Percentiles rank a stretch among this genome's conserved stretches.
phyloP scores from a whole-genome alignment of 2,329 filamentous ascomycete species.

The Colletotrichum caudatum region DNA sequence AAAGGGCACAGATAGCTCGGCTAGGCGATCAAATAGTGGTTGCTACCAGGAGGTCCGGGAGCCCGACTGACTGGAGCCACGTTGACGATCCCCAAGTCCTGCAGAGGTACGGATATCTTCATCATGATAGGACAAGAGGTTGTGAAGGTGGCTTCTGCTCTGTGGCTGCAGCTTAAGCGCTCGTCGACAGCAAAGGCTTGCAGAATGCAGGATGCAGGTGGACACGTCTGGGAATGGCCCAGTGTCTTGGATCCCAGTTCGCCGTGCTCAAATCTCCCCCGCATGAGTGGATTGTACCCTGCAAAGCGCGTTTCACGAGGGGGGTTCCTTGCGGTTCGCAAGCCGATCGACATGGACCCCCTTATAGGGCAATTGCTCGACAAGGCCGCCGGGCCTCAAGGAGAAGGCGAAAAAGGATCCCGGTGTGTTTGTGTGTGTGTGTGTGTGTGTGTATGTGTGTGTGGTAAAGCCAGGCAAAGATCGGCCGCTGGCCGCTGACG shows the following conservation, averaged over 20 bases:
- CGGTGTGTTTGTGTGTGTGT: background rate
- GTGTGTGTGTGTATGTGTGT: background rate
- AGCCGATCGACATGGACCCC: conserved; percentile 25
- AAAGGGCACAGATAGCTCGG: conserved; percentile 17
- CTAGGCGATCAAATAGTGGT: conserved; percentile 21
- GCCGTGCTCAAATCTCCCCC: conserved; percentile 18
- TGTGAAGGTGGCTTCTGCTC: conserved; percentile 3
- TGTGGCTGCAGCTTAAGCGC: conserved; percentile 36
- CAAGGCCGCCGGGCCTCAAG: background rate
- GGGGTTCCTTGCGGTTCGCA: conserved; percentile 18
- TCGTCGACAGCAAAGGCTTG: conserved; percentile 9
- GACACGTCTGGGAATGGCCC: background rate
- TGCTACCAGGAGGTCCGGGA: conserved; percentile 18
- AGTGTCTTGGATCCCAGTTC: conserved; percentile 13
- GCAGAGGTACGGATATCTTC: background rate
- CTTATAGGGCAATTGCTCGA: background rate
- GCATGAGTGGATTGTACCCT: conserved; percentile 21
- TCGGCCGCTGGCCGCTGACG: background rate
- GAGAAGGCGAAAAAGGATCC: background rate
- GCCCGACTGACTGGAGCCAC: conserved; percentile 37
- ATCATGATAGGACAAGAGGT: background rate
- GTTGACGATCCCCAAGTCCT: conserved; percentile 27
- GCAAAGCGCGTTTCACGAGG: conserved; percentile 31
- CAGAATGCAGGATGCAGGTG: conserved; percentile 14
- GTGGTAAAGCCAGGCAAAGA: conserved; percentile 16